Conservation (phyloP, 2,329 filamentous ascomycete genomes). For the Anthostomella pinea region DNA sequence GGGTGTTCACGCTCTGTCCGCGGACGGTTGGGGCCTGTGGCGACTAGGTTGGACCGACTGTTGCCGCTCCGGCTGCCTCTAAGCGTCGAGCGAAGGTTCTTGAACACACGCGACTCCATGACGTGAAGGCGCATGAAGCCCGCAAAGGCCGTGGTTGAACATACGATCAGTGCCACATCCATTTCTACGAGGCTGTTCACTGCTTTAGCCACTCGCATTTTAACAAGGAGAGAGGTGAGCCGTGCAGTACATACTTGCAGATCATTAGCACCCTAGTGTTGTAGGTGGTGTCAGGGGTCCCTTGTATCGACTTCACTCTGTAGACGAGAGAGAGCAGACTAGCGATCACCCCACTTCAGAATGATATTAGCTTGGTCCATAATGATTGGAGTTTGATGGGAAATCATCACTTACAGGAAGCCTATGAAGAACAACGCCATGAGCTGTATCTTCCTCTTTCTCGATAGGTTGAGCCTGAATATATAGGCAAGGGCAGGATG, state of each 20-base stretch:
- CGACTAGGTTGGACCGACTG: not conserved
- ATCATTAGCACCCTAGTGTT: not conserved
- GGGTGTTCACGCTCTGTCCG: conserved; percentile 1
- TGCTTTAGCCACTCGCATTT: not conserved
- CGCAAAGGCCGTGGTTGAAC: conserved; percentile 8
- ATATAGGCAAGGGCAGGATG: conserved; percentile 11
- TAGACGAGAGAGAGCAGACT: conserved; percentile 7
- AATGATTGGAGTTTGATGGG: not conserved
- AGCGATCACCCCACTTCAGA: conserved; percentile 5
- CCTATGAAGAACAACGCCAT: conserved; percentile 10
- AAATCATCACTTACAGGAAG: conserved; percentile 5
- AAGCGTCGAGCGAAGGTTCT: conserved; percentile 2
- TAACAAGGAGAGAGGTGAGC: not conserved
- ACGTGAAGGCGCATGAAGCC: conserved; percentile 9
- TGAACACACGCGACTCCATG: conserved; percentile 3
- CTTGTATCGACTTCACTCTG: conserved; percentile 3
- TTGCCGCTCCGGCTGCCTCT: not conserved
- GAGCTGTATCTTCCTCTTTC: conserved; percentile 7
- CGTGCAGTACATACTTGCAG: not conserved
- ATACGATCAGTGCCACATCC: conserved; percentile 11
- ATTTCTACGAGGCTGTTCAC: conserved; percentile 6
- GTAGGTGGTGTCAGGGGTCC: not conserved
- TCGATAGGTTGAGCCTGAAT: conserved; percentile 6
- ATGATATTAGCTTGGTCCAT: conserved; percentile 1
- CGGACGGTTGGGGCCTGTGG: conserved; percentile 1